phyloP scores from a whole-genome alignment of 192 early-diverging fungal species.

The Thamnidium elegans region DNA sequence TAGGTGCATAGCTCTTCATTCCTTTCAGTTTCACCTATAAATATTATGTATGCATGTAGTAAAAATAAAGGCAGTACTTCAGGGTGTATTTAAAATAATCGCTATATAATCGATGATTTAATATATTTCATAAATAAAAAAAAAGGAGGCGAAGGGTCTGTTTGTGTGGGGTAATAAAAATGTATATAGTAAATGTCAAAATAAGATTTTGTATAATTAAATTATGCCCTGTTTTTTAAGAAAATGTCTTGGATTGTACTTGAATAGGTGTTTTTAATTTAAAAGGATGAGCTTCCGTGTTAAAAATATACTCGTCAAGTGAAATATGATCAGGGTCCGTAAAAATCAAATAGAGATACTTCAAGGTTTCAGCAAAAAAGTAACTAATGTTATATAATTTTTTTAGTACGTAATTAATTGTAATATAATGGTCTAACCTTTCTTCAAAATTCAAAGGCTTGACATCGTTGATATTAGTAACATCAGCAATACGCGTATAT shows the following conservation, averaged over 20 bases:
- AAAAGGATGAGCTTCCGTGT: constrained; percentile 72
- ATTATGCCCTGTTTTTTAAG: not conserved
- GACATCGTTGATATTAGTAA: not conserved
- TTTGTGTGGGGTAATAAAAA: no score
- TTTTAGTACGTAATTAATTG: not conserved
- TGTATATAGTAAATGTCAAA: no score
- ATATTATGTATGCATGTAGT: no score
- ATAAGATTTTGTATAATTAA: no score
- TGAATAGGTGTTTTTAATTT: constrained; percentile 40
- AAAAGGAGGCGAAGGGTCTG: no score
- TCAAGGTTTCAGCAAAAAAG: constrained; percentile 72
- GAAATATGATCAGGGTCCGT: constrained; percentile 49
- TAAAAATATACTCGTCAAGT: constrained; percentile 61
- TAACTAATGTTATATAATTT: constrained; percentile 33
- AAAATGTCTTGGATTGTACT: constrained; percentile 16
- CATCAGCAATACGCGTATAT: constrained; percentile 25
- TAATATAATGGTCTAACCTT: constrained; percentile 13
- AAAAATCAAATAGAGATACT: constrained; percentile 68
- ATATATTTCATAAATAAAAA: no score
- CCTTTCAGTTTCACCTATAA: no score
- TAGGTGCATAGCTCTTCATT: no score
- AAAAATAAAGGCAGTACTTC: no score
- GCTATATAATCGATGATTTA: no score
- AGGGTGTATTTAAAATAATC: no score
- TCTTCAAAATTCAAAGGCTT: constrained; percentile 25